Evolutionary conservation across 371 early-diverging fungal species (phyloP).

Genomic region (Mortierella sp.): DNA sequence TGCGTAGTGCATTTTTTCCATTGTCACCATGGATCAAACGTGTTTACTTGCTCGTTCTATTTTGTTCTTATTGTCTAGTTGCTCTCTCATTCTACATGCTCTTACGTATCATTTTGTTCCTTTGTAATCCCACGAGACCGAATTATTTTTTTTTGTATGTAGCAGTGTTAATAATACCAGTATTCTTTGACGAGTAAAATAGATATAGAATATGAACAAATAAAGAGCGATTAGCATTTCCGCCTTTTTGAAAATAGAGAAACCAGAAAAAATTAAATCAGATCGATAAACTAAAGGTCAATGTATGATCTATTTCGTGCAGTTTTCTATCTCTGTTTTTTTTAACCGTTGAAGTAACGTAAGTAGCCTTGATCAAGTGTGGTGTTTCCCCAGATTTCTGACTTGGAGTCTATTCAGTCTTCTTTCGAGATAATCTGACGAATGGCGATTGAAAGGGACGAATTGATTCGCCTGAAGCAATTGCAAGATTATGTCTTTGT

Average conservation of each 20-base stretch:
- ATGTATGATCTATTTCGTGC: not conserved
- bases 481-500: not conserved
- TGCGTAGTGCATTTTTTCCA: not conserved
- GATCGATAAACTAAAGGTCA: not conserved
- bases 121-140: too few relatives aligned
- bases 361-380: too few relatives aligned
- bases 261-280: not conserved
- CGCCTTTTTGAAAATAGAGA: slow-evolving; percentile 18
- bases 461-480: not conserved
- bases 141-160: too few relatives aligned
- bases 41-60: too few relatives aligned
- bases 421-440: not conserved
- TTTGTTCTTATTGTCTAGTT: too few relatives aligned
- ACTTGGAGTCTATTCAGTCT: not conserved
- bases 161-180: not conserved
- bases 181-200: too few relatives aligned
- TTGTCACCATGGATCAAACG: too few relatives aligned
- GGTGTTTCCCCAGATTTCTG: too few relatives aligned
- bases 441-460: not conserved
- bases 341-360: too few relatives aligned
- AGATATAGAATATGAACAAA: not conserved
- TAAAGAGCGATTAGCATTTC: not conserved
- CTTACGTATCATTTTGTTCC: too few relatives aligned
- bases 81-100: too few relatives aligned
- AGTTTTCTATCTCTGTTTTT: too few relatives aligned